Percentiles rank a stretch among this genome's conserved stretches.
Conservation (phyloP, 2,329 filamentous ascomycete genomes). For the Fusarium poae region DNA sequence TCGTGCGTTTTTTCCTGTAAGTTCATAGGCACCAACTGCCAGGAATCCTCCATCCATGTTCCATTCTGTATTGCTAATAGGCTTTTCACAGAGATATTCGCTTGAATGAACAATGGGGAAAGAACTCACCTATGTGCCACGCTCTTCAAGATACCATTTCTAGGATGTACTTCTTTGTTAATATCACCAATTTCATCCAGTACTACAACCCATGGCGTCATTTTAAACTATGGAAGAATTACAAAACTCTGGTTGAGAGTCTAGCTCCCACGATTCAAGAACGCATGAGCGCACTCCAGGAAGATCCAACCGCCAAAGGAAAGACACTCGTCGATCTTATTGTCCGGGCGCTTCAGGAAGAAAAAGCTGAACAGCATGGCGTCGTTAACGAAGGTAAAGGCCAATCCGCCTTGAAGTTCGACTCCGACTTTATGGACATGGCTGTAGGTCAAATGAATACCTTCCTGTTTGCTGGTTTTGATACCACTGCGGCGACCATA, state of each 20-base stretch:
- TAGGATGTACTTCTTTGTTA: constrained; percentile 24
- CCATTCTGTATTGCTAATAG: neutral
- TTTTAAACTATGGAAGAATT: constrained; percentile 37
- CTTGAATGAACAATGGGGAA: constrained; percentile 30
- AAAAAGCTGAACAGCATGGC: constrained; percentile 7
- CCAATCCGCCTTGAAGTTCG: constrained; percentile 34
- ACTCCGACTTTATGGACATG: constrained; percentile 34
- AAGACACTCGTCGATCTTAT: constrained; percentile 39
- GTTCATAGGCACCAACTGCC: neutral
- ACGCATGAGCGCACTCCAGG: constrained; percentile 17
- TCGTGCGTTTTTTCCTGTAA: constrained; percentile 54
- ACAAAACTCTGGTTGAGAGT: constrained; percentile 20
- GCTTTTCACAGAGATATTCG: constrained; percentile 18
- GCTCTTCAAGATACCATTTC: constrained; percentile 31
- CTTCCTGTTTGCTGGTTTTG: constrained; percentile 57
- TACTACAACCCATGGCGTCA: constrained; percentile 37
- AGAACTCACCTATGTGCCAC: constrained; percentile 12
- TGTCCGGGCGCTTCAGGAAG: constrained; percentile 25
- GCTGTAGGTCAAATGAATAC: constrained; percentile 53
- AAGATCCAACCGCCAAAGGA: constrained; percentile 2
- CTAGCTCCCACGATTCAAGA: constrained; percentile 21
- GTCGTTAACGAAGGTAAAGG: neutral
- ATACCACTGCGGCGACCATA: constrained; percentile 54
- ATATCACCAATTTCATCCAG: constrained; percentile 19
- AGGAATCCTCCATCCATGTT: neutral